Base-by-base conservation (phyloP, 345 rosid genomes). In the Camelina hispida region DNA sequence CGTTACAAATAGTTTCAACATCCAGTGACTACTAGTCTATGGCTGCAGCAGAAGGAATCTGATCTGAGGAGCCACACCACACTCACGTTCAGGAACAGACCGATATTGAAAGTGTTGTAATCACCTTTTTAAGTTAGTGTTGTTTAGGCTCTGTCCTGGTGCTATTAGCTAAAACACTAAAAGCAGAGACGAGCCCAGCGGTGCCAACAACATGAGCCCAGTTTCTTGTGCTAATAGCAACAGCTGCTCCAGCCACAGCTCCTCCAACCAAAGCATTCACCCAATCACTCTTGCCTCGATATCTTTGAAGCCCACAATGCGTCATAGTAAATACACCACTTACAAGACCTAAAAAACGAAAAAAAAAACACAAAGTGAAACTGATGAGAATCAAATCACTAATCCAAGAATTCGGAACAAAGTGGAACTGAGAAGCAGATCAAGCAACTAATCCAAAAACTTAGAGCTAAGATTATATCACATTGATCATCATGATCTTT, bases 201-300 rank as follows among this genome's bases (percentile, higher is more conserved):
- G 76, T 83, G 66, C 79, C 80, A 46, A 86, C 68, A 28, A 93
- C 84, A 52, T 85, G 87, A 0, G 77, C 80, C 91, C 83, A 85
- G 68, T 82, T 86, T 78, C 91, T 81, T 42, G 96, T 83, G 66
- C 83, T 79, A 20, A 88, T 84, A 63, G 92, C 88, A 69, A 85
- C 83, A 38, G 88, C 87, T 69, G 94, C 97, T 23, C 93, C 97
- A 34, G 96, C 91, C 52, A 84, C 85, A 70, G 87, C 94, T 30
- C 96, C 97, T 25, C 87, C 98, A 25, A 88, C 76, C 54, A 89
- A 78, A 71, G 94, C 83, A 81, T 91, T 93, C 59, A 85, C 80
- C 94, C 86, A 86, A 74, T 93, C 98, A 71, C 81, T 83, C 80
- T 71, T 80, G 74, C 84, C 80, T 61, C 93, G 84, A 57, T 86